phyloP scores from a whole-genome alignment of 169 alveolate species.

The Perkinsus olseni region DNA sequence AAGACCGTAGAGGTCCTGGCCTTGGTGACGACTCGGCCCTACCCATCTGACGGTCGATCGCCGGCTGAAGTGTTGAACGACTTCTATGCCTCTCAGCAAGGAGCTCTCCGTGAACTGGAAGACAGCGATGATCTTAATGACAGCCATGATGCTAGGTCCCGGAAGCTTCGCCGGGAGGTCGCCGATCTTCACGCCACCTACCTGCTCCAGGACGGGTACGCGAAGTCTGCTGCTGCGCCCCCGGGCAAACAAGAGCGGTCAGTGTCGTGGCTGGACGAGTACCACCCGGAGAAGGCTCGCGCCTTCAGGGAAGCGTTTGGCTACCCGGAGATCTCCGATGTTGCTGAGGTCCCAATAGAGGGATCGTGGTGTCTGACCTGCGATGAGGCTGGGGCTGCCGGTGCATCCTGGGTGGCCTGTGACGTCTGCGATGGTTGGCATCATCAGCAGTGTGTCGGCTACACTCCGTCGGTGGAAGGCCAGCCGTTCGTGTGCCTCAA shows the following conservation, averaged over 20 bases:
- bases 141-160: not conserved
- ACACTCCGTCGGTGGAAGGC: not conserved
- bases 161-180: not conserved
- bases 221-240: not conserved
- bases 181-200: not conserved
- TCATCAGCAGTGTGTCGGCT: not conserved
- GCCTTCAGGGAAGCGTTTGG: not conserved
- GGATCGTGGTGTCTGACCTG: not conserved
- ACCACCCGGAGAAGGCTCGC: not conserved
- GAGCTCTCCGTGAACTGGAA: not conserved
- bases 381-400: not conserved
- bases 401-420: not conserved
- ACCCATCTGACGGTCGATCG: not conserved
- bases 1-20: slow-evolving; percentile 35
- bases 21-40: not conserved
- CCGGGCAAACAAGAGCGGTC: not conserved
- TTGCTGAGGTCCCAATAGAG: not conserved
- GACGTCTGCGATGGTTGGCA: not conserved
- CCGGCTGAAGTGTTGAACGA: not conserved
- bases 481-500: not conserved
- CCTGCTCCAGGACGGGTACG: not conserved
- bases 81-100: not conserved
- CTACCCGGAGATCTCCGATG: not conserved
- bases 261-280: not conserved
- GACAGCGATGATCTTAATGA: not conserved